Conservation (phyloP, 2,329 filamentous ascomycete species). For the Fusarium fujikuroi region DNA sequence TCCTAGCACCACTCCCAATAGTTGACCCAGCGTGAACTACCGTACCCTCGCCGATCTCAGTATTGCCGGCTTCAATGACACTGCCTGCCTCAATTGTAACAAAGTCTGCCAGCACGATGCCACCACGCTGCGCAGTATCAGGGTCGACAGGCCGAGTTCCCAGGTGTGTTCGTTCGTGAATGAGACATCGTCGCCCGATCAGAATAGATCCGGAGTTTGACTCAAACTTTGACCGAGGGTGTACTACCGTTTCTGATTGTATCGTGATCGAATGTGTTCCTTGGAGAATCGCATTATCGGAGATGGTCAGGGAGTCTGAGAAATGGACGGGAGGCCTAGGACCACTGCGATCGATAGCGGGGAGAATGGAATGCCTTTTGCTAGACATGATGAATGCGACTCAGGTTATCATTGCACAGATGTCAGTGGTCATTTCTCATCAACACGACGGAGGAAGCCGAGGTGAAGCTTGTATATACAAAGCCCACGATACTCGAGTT, state of each 20-base stretch:
- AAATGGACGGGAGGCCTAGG: conserved; percentile 72
- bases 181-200: conserved; percentile 82
- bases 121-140: conserved; percentile 50
- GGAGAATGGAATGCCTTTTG: conserved; percentile 68
- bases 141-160: conserved; percentile 55
- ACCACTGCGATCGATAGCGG: conserved; percentile 62
- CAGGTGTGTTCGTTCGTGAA: conserved; percentile 75
- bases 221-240: conserved; percentile 84
- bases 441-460: not conserved
- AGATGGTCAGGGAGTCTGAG: conserved; percentile 68
- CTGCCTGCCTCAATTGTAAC: conserved; percentile 70
- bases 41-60: conserved; percentile 69
- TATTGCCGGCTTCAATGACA: conserved; percentile 70
- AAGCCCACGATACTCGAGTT: conserved; percentile 3
- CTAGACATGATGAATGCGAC: conserved; percentile 49
- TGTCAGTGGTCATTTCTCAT: conserved; percentile 24
- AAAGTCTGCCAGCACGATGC: conserved; percentile 69
- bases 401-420: conserved; percentile 13
- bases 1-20: conserved; percentile 68
- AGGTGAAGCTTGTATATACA: conserved; percentile 12
- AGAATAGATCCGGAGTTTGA: conserved; percentile 82
- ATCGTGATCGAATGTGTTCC: conserved; percentile 84
- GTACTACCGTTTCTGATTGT: conserved; percentile 81
- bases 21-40: conserved; percentile 68
- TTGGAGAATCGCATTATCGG: conserved; percentile 70